phyloP scores from a whole-genome alignment of 768 basidiomycete species.

The Hericium rajendrae region DNA sequence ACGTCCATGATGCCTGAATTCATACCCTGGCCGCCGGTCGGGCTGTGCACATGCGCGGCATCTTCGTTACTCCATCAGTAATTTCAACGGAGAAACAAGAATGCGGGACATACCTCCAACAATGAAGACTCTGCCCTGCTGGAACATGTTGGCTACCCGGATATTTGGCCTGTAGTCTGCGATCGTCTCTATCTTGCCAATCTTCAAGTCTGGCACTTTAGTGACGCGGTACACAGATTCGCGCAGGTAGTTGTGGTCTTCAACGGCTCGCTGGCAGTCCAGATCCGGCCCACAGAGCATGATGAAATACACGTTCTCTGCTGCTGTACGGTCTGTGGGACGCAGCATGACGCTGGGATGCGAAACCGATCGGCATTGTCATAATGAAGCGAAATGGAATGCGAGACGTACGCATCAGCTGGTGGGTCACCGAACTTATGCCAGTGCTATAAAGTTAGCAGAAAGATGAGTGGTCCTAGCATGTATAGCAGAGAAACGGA shows the following conservation, averaged over 20 bases:
- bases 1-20: background rate
- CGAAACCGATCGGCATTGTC: background rate
- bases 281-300: background rate
- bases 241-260: background rate
- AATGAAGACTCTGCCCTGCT: constrained; percentile 11
- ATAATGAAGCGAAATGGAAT: background rate
- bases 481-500: background rate
- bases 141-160: constrained; percentile 10
- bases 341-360: background rate
- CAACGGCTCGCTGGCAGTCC: background rate
- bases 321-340: background rate
- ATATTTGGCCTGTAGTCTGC: constrained; percentile 10
- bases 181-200: background rate
- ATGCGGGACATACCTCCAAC: constrained; percentile 8
- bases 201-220: background rate
- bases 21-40: constrained; percentile 3
- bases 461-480: background rate
- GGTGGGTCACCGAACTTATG: background rate
- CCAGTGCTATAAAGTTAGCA: background rate
- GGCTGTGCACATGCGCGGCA: constrained; percentile 4
- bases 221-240: background rate
- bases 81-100: constrained; percentile 8
- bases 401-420: background rate
- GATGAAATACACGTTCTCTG: background rate
- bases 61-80: background rate